Base-by-base conservation (phyloP, 805 yeast species). In the Torulaspora indica region DNA sequence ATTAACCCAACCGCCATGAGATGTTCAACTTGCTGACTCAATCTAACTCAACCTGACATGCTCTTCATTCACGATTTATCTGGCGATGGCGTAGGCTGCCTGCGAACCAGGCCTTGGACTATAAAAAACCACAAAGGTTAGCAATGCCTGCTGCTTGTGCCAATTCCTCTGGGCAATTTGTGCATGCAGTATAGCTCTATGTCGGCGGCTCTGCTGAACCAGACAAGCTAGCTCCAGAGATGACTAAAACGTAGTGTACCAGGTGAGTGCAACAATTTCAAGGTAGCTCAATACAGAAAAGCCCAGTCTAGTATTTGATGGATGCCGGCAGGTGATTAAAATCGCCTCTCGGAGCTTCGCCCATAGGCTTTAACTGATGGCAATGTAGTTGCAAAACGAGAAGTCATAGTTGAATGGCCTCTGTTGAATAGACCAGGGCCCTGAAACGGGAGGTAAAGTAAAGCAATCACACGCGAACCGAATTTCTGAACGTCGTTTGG, bases 61-160 rank as follows among this genome's bases (percentile, higher is more conserved):
- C 0, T 97, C 97, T 62, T 90, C 97, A 53, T 88, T 78, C 2
- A 90, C 96, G 54, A 90, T 81, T 64, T 90, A 95, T 8, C 96
- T 96, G 0, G 95, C 87, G 68, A 90, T 83, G 0, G 97, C 90
- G 62, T 96, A 89, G 2, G 89, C 90, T 34, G 38, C 96, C 95
- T 0, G 96, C 96, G 36, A 90, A 82, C 57, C 85, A 89, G 5
- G 96, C 96, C 46, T 93, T 82, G 46, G 85, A 77, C 31, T 90
- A 69, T 54, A 90, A 71, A 0, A 96, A 96, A 87, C 62, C 75
- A 88, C 88, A 67, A 90, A 90, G 0, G 88, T n/a, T n/a, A n/a
- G n/a, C 65, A 0, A 87, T 79, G 22, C 96, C 97, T 0, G 88
- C 95, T 7, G 77, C 79, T 2, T 82, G 79, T 0, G 95, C 83